Evolutionary conservation across 768 basidiomycete genomes (phyloP).

Genomic region (Lactarius tabidus): DNA sequence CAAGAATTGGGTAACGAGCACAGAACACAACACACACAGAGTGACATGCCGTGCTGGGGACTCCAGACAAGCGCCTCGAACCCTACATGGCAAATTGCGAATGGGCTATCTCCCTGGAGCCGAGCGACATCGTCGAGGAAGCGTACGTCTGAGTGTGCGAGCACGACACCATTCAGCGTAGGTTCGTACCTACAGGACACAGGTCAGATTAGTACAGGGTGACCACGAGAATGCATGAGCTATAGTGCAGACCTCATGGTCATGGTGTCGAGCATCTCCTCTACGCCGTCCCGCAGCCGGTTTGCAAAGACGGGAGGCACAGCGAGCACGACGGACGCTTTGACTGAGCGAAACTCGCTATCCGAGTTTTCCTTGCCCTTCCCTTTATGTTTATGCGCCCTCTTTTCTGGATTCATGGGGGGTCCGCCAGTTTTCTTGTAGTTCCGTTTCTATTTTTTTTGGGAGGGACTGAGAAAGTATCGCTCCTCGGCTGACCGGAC

Average conservation of each 20-base stretch:
- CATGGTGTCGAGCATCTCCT: slow-evolving; percentile 92
- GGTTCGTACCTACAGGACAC: slow-evolving; percentile 71
- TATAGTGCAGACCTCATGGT: slow-evolving; percentile 73
- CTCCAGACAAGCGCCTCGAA: slow-evolving; percentile 91
- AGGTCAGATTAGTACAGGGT: slow-evolving; percentile 7
- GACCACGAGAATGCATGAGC: background rate
- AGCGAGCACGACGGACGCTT: slow-evolving; percentile 64
- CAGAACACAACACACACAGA: slow-evolving; percentile 48
- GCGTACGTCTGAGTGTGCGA: slow-evolving; percentile 75
- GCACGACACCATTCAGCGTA: slow-evolving; percentile 79
- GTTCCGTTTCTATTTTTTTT: background rate
- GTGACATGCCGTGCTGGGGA: slow-evolving; percentile 74
- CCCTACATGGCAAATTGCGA: slow-evolving; percentile 63
- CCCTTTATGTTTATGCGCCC: slow-evolving; percentile 28
- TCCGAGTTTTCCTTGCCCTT: slow-evolving; percentile 28
- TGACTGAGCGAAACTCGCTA: slow-evolving; percentile 57
- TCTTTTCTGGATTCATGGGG: slow-evolving; percentile 30
- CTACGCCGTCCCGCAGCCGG: slow-evolving; percentile 67
- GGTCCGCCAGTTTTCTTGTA: slow-evolving; percentile 13
- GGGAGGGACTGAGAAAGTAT: too few relatives aligned
- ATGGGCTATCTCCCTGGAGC: slow-evolving; percentile 83
- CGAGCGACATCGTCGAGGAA: slow-evolving; percentile 62
- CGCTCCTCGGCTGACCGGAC: too few relatives aligned
- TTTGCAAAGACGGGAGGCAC: slow-evolving; percentile 79
- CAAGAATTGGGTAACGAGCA: background rate